A percentile compares a stretch with the other conserved stretches of the same genome.
These are phyloP conservation scores for Globisporangium cystogenes DNA, from an alignment of 352 stramenopile species.

Conservation along the genomic window DNA sequence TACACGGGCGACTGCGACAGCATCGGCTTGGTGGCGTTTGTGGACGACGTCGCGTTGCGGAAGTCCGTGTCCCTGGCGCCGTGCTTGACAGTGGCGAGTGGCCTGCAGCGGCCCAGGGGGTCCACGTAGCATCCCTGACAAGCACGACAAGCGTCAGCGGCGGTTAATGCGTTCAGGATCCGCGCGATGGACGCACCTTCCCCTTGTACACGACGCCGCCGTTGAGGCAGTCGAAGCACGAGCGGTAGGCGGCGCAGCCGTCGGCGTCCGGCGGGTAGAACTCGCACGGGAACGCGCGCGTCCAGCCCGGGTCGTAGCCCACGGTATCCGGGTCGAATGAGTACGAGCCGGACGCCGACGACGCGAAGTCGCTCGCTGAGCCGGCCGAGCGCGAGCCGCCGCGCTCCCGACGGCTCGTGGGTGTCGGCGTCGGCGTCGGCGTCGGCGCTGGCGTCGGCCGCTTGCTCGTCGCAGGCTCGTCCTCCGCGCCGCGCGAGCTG, in stretches of 20 bases:
- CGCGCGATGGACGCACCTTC: slow-evolving; percentile 6
- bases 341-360: slow-evolving; percentile 11
- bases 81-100: slow-evolving; percentile 5
- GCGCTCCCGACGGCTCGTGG: not conserved
- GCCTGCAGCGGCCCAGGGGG: slow-evolving; percentile 7
- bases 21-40: slow-evolving; percentile 13
- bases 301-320: slow-evolving; percentile 15
- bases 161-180: no score
- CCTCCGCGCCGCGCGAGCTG: not conserved
- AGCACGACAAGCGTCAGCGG: no score
- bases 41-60: slow-evolving; percentile 13
- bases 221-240: slow-evolving; percentile 51
- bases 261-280: slow-evolving; percentile 37
- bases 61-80: slow-evolving; percentile 24
- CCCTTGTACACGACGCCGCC: slow-evolving; percentile 14
- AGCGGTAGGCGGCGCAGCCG: slow-evolving; percentile 30
- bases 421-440: not conserved
- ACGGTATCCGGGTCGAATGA: slow-evolving; percentile 15
- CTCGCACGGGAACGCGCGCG: slow-evolving; percentile 19
- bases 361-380: slow-evolving; percentile 5
- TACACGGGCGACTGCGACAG: slow-evolving; percentile 10
- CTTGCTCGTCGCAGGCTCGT: not conserved
- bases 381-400: slow-evolving; percentile 6
- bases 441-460: not conserved
- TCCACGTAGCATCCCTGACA: slow-evolving; percentile 15